Base-by-base conservation (phyloP, 2,329 filamentous ascomycete genomes). In the Trichoderma koningii region DNA sequence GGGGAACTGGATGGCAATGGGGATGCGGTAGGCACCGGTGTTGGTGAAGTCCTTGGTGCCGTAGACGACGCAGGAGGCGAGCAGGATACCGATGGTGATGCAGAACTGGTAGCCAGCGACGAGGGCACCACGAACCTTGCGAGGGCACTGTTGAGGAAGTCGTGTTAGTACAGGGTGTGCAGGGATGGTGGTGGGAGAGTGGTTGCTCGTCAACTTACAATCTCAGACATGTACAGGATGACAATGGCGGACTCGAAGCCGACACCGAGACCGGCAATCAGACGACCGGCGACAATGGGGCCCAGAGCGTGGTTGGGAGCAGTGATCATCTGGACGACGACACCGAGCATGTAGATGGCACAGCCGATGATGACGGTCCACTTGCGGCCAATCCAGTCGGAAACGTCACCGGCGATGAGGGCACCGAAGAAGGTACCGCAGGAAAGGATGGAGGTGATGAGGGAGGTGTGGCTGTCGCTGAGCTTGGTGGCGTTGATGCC, bases 191-290 rank as follows among this genome's bases (percentile, higher is more conserved):
- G 30, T 34, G 30, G 30, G 30, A 12, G 10, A 53, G 15, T 30
- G 3, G 7, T 38, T 38, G 19, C 9, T 26, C 5, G 14, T 34
- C 50, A n/a, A 78, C 76, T 80, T 77, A 82, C 82, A 74, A 93
- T 91, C 79, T 93, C 91, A 55, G 89, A 92, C 91, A 95, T 94
- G 85, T 95, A 93, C 67, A 93, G 82, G 73, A 93, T 91, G 76
- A 93, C 87, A 72, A 92, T 87, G 72, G 90, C 89, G 9, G 89
- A 92, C 70, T 91, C 89, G 75, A 92, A 92, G 73, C 90, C 91
- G 71, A 93, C 89, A 82, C 91, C 91, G 64, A 92, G 76, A 75
- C 91, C 91, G 55, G 90, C 88, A 71, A 94, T 78, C 65, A 93
- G 79, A 83, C 90, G 90, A 75, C 91, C 91, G 65, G 85, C 84